These are phyloP conservation scores for Amorphotheca resinae DNA, from an alignment of 495 filamentous ascomycete species.

Conservation along the genomic window DNA sequence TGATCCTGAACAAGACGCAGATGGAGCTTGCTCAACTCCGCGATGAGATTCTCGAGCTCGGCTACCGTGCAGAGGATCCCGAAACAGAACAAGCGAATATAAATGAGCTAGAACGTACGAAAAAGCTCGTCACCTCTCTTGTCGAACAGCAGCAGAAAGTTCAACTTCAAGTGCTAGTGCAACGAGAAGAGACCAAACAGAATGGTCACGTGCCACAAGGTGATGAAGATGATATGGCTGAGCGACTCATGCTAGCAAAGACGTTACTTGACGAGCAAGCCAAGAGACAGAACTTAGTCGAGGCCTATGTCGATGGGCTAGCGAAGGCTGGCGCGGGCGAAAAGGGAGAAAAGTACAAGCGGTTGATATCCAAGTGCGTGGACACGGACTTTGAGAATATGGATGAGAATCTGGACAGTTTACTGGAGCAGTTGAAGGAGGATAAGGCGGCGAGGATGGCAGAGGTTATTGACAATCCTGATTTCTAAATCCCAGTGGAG, in stretches of 20 bases:
- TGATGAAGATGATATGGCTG: slow-evolving; percentile 14
- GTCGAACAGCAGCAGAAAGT: slow-evolving; percentile 21
- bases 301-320: slow-evolving; percentile 33
- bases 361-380: slow-evolving; percentile 37
- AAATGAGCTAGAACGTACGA: slow-evolving; percentile 1
- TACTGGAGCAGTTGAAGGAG: slow-evolving; percentile 13
- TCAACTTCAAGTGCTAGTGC: slow-evolving; percentile 4
- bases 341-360: slow-evolving; percentile 39
- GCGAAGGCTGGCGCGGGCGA: slow-evolving; percentile 37
- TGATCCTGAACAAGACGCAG: slow-evolving; percentile 39
- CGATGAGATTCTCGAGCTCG: slow-evolving; percentile 35
- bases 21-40: slow-evolving; percentile 39
- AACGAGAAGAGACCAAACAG: slow-evolving; percentile 12
- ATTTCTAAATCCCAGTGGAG: background rate
- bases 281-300: slow-evolving; percentile 29
- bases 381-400: slow-evolving; percentile 26
- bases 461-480: slow-evolving; percentile 5
- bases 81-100: slow-evolving; percentile 2
- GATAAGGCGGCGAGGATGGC: slow-evolving; percentile 1
- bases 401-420: slow-evolving; percentile 14
- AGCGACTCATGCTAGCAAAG: slow-evolving; percentile 10
- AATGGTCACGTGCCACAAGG: slow-evolving; percentile 9
- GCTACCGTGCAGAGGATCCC: slow-evolving; percentile 17
- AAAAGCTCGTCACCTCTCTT: slow-evolving; percentile 10
- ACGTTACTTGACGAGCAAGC: slow-evolving; percentile 30